Evolutionary conservation across 1,139 yeast genomes (phyloP).

Genomic region (Geotrichum europaeum): DNA sequence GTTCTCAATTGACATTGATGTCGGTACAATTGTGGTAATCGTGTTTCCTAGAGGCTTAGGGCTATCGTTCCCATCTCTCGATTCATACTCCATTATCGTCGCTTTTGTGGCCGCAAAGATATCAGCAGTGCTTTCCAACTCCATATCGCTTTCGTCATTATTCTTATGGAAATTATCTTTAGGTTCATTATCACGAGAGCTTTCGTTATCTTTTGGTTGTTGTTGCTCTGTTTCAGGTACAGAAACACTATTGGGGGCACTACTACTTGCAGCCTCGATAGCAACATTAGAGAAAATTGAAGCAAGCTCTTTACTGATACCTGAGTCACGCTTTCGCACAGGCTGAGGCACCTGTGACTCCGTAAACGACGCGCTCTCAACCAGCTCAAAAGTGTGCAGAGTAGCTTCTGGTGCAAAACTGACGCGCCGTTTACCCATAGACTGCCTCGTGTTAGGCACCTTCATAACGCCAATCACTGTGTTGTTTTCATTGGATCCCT

Average conservation of each 20-base stretch:
- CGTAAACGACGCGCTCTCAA: slow-evolving; percentile 13
- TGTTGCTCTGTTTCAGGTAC: background rate
- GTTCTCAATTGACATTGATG: slow-evolving; percentile 5
- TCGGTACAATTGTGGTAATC: background rate
- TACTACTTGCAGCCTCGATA: background rate
- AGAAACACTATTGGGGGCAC: background rate
- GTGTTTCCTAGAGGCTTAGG: slow-evolving; percentile 1
- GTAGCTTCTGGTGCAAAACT: slow-evolving; percentile 50
- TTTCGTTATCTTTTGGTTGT: background rate
- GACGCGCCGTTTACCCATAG: slow-evolving; percentile 36
- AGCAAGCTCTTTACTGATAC: slow-evolving; percentile 7
- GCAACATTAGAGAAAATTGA: slow-evolving; percentile 11
- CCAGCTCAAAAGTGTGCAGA: slow-evolving; percentile 30
- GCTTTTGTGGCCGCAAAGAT: slow-evolving; percentile 19
- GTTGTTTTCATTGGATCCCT: slow-evolving; percentile 23
- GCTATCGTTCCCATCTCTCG: background rate
- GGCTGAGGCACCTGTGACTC: slow-evolving; percentile 15
- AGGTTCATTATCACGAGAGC: background rate
- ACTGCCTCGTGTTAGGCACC: slow-evolving; percentile 16
- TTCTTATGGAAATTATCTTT: background rate
- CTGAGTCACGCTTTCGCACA: slow-evolving; percentile 9
- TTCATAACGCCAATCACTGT: slow-evolving; percentile 27
- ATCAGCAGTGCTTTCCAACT: slow-evolving; percentile 18
- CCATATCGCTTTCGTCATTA: slow-evolving; percentile 20
- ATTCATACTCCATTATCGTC: slow-evolving; percentile 2